Conservation (phyloP, 75 land plant species). For the Picea sitchensis region DNA sequence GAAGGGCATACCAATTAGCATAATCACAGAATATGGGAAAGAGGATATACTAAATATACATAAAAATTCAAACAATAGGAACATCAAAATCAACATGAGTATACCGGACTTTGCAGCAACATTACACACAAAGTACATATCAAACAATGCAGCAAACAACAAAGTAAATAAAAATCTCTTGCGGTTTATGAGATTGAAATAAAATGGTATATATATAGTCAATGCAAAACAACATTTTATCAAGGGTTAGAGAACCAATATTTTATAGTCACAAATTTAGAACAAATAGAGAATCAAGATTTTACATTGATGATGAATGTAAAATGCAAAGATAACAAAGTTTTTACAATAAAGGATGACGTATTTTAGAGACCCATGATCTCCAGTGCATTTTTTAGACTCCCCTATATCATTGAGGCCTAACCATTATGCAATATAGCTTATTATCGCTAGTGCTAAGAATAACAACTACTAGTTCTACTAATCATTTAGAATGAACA, state of each 20-base stretch:
- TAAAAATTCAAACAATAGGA: background rate
- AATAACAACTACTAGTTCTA: too few relatives aligned
- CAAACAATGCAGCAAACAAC: background rate
- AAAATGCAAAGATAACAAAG: too few relatives aligned
- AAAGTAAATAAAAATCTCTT: background rate
- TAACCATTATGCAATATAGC: slow-evolving; percentile 15
- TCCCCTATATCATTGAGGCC: slow-evolving; percentile 41
- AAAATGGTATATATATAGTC: background rate
- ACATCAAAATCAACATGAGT: background rate
- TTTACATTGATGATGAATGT: too few relatives aligned
- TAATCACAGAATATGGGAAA: background rate
- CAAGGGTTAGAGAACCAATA: background rate
- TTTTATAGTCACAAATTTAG: too few relatives aligned
- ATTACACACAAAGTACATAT: too few relatives aligned
- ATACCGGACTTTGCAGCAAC: background rate
- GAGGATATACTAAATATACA: background rate
- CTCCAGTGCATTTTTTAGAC: slow-evolving; percentile 68
- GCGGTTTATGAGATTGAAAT: background rate
- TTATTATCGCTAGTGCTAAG: background rate
- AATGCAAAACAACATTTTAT: background rate
- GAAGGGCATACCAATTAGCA: background rate
- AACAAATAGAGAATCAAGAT: too few relatives aligned
- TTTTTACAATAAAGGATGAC: slow-evolving; percentile 48
- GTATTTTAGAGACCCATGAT: slow-evolving; percentile 70
- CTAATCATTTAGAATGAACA: too few relatives aligned